phyloP scores from a whole-genome alignment of 2,329 filamentous ascomycete species.

The Aphanocladium album region DNA sequence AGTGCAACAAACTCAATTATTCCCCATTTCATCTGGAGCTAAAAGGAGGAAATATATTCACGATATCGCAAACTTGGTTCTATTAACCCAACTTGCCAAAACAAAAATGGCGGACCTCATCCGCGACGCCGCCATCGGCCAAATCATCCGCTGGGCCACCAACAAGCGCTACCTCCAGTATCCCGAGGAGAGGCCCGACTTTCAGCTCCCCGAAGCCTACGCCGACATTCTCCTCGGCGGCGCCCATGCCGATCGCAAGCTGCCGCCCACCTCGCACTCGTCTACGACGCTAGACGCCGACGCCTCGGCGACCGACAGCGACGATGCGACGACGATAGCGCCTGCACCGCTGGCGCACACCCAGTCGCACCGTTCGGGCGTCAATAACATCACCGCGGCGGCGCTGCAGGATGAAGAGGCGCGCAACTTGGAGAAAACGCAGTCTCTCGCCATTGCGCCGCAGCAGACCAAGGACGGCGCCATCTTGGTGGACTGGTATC shows the following conservation, averaged over 20 bases:
- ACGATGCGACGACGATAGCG: not conserved
- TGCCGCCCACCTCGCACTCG: constrained; percentile 12
- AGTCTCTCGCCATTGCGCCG: constrained; percentile 45
- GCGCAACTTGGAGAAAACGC: constrained; percentile 34
- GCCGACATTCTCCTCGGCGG: constrained; percentile 29
- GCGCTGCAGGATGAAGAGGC: constrained; percentile 33
- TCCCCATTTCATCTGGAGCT: too few relatives aligned
- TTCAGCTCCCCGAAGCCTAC: constrained; percentile 43
- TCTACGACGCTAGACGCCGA: not conserved
- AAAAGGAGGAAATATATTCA: too few relatives aligned
- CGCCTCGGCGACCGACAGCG: not conserved
- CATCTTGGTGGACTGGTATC: constrained; percentile 51
- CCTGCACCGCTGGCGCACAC: not conserved
- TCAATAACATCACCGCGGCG: constrained; percentile 26
- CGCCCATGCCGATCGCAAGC: constrained; percentile 14
- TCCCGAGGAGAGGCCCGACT: constrained; percentile 54
- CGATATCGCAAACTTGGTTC: too few relatives aligned
- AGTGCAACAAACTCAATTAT: too few relatives aligned
- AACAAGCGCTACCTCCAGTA: constrained; percentile 50
- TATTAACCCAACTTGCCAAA: too few relatives aligned
- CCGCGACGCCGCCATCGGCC: constrained; percentile 54
- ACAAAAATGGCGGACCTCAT: constrained; percentile 36
- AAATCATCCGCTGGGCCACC: constrained; percentile 51
- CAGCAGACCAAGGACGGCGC: constrained; percentile 44
- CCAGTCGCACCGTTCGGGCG: constrained; percentile 2